Percentiles rank a stretch among this genome's conserved stretches.
Conservation (phyloP, 352 stramenopile species). For the Phytophthora melonis region DNA sequence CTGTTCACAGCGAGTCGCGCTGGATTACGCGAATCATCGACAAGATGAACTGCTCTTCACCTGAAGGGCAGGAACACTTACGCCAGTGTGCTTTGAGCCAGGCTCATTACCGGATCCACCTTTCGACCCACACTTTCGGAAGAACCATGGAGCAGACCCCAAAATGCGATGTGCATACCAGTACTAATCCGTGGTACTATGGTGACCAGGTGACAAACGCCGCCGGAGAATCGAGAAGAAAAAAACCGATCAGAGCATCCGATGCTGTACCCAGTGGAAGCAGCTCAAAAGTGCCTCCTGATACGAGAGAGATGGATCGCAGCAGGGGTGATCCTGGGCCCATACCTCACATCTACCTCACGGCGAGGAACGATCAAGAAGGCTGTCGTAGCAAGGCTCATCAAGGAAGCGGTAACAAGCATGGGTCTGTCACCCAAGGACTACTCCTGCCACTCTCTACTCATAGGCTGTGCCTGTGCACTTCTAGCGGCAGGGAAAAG, state of each 20-base stretch:
- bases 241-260: constrained; percentile 13
- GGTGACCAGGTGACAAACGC: background rate
- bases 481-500: constrained; percentile 30
- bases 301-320: constrained; percentile 7
- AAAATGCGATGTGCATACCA: constrained; percentile 6
- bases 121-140: constrained; percentile 12
- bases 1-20: constrained; percentile 5
- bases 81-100: constrained; percentile 21
- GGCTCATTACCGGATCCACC: constrained; percentile 16
- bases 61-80: constrained; percentile 3
- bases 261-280: constrained; percentile 27
- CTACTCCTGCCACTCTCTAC: constrained; percentile 35
- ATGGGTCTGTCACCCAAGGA: constrained; percentile 22
- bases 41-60: constrained; percentile 11
- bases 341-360: constrained; percentile 27
- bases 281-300: constrained; percentile 21
- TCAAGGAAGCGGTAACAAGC: constrained; percentile 25
- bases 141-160: constrained; percentile 11
- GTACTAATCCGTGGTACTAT: background rate
- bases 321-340: constrained; percentile 7
- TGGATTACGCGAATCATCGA: constrained; percentile 13
- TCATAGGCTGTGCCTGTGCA: constrained; percentile 37
- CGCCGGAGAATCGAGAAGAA: background rate
- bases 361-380: constrained; percentile 29
- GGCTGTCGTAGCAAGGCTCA: constrained; percentile 9